These are phyloP conservation scores for Fusarium napiforme DNA, from an alignment of 2,329 filamentous ascomycete species.

Conservation along the genomic window DNA sequence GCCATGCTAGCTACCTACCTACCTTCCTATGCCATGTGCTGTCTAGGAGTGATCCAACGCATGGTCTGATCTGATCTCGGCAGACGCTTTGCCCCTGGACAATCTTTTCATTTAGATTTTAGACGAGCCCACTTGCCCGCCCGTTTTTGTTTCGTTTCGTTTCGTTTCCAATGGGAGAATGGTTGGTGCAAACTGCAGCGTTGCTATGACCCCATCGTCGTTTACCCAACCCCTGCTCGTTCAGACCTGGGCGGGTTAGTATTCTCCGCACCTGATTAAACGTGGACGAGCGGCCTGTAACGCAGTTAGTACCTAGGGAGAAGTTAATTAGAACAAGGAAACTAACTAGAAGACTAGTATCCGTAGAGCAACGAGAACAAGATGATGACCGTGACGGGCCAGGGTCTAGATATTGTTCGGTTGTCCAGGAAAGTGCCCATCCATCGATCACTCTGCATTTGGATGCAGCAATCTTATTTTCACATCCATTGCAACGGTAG, in stretches of 20 bases:
- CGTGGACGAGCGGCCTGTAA: slow-evolving; percentile 17
- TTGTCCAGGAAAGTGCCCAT: slow-evolving; percentile 13
- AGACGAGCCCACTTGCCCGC: slow-evolving; percentile 13
- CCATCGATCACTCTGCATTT: slow-evolving; percentile 20
- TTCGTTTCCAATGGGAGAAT: slow-evolving; percentile 19
- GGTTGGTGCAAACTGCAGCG: neutral
- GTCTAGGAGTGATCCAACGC: slow-evolving; percentile 12
- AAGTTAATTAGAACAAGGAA: neutral
- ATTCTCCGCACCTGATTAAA: slow-evolving; percentile 33
- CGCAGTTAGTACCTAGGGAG: slow-evolving; percentile 6
- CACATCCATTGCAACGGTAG: slow-evolving; percentile 20
- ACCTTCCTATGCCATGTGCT: slow-evolving; percentile 20
- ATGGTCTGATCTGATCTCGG: slow-evolving; percentile 33
- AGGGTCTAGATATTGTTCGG: slow-evolving; percentile 5
- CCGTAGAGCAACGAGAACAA: neutral
- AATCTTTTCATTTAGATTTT: slow-evolving; percentile 12
- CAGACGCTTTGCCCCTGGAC: slow-evolving; percentile 10
- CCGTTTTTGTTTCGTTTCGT: slow-evolving; percentile 39
- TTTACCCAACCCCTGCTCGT: slow-evolving; percentile 7
- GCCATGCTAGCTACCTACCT: neutral
- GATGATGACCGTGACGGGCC: neutral
- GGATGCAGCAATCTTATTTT: slow-evolving; percentile 28
- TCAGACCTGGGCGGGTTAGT: slow-evolving; percentile 8
- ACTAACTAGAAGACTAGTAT: neutral
- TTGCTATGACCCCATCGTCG: slow-evolving; percentile 12